Evolutionary conservation across 202 grass and related monocot species (phyloP).

Genomic region (Zizania palustris): DNA sequence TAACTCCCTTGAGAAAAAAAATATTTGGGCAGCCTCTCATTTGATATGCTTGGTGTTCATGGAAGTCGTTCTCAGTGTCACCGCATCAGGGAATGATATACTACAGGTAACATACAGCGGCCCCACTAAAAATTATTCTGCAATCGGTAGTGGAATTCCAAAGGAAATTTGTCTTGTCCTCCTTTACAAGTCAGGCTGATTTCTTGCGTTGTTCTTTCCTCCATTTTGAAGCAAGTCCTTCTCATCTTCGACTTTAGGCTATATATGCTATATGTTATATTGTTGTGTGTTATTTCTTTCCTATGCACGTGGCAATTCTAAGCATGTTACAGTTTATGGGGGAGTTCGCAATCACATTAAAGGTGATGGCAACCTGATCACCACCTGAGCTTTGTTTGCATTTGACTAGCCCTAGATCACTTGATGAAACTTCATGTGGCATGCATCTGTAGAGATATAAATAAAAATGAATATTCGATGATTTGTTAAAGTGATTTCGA

Average conservation of each 20-base stretch:
- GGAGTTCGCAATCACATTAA: background rate
- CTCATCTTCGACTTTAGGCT: background rate
- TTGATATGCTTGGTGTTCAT: constrained; percentile 35
- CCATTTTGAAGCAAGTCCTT: constrained; percentile 18
- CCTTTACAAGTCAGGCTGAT: constrained; percentile 38
- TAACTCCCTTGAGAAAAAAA: constrained; percentile 10
- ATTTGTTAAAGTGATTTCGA: no score
- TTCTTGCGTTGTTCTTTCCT: constrained; percentile 55
- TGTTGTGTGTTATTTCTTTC: no score
- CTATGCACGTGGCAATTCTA: constrained; percentile 31
- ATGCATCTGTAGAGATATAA: background rate
- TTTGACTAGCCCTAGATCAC: constrained; percentile 29
- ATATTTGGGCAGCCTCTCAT: background rate
- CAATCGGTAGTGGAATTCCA: constrained; percentile 35
- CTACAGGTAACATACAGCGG: background rate
- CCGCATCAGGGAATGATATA: constrained; percentile 29
- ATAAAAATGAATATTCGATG: no score
- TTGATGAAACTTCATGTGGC: constrained; percentile 10
- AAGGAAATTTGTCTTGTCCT: constrained; percentile 27
- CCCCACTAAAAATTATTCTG: constrained; percentile 41
- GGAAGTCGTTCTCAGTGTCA: constrained; percentile 38
- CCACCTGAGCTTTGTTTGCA: constrained; percentile 25
- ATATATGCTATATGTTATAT: no score
- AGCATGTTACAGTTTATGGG: background rate
- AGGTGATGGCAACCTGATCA: constrained; percentile 20